These are phyloP conservation scores for Moesziomyces antarcticus DNA, from an alignment of 1,284 basidiomycete species.

Conservation along the genomic window DNA sequence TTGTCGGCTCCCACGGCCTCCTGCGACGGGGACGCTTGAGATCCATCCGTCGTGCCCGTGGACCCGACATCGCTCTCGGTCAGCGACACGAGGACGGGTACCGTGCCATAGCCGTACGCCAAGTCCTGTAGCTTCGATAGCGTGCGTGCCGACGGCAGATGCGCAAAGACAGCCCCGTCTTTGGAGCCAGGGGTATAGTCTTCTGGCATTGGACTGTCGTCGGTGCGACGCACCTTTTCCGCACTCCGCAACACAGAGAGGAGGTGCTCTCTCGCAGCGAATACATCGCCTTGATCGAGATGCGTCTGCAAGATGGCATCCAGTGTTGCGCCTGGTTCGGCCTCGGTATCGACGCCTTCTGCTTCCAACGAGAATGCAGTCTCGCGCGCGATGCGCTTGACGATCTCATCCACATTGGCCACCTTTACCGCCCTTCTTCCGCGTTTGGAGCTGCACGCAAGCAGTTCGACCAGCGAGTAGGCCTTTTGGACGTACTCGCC, in stretches of 20 bases:
- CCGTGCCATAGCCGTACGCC: slow-evolving; percentile 21
- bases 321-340: not conserved
- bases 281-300: slow-evolving; percentile 24
- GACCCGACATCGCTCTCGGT: slow-evolving; percentile 28
- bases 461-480: not conserved
- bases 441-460: not conserved
- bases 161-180: slow-evolving; percentile 6
- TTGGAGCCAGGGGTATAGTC: not conserved
- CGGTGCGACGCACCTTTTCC: not conserved
- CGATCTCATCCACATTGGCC: slow-evolving; percentile 13
- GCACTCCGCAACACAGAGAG: slow-evolving; percentile 16
- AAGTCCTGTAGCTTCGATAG: slow-evolving; percentile 24
- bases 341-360: not conserved
- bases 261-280: slow-evolving; percentile 30
- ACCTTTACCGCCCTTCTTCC: not conserved
- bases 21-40: not conserved
- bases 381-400: slow-evolving; percentile 12
- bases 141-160: slow-evolving; percentile 22
- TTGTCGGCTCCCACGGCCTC: slow-evolving; percentile 23
- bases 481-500: slow-evolving; percentile 5
- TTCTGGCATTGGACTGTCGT: not conserved
- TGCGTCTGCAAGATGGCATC: slow-evolving; percentile 11
- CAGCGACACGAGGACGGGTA: slow-evolving; percentile 12
- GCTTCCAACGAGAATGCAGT: not conserved
- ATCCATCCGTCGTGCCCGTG: not conserved